Conservation (phyloP, 345 rosid genomes). For the Brassica juncea region DNA sequence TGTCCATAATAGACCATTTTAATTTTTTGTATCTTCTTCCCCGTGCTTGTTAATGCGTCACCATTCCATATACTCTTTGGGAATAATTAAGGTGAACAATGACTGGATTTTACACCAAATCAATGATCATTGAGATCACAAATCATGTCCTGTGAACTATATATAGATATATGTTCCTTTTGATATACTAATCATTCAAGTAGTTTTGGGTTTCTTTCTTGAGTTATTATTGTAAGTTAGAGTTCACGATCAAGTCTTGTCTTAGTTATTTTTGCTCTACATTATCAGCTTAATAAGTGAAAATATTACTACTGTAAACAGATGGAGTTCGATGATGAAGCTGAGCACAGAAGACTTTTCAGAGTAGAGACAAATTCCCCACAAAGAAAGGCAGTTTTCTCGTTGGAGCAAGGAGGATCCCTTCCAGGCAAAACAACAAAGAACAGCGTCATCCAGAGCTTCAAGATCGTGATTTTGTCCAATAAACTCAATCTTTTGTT, state of each 20-base stretch:
- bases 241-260: not conserved
- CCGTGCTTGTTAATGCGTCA: slow-evolving; percentile 1
- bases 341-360: slow-evolving; percentile 32
- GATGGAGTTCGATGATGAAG: slow-evolving; percentile 35
- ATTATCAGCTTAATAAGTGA: not conserved
- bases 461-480: not conserved
- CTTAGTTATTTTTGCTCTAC: not conserved
- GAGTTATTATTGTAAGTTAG: not conserved
- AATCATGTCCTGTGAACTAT: not conserved
- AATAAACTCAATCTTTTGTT: not conserved
- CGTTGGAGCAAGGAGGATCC: slow-evolving; percentile 36
- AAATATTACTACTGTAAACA: not conserved
- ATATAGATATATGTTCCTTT: not conserved
- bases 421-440: not conserved
- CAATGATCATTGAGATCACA: not conserved
- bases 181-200: not conserved
- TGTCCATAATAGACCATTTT: not conserved
- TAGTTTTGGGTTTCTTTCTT: not conserved
- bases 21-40: not conserved
- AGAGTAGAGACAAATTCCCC: slow-evolving; percentile 31
- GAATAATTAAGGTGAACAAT: not conserved
- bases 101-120: not conserved
- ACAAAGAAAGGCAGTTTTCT: slow-evolving; percentile 10
- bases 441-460: not conserved
- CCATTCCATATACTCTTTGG: not conserved